Base-by-base conservation (phyloP, 2,329 filamentous ascomycete genomes). In the Aspergillus sergii region DNA sequence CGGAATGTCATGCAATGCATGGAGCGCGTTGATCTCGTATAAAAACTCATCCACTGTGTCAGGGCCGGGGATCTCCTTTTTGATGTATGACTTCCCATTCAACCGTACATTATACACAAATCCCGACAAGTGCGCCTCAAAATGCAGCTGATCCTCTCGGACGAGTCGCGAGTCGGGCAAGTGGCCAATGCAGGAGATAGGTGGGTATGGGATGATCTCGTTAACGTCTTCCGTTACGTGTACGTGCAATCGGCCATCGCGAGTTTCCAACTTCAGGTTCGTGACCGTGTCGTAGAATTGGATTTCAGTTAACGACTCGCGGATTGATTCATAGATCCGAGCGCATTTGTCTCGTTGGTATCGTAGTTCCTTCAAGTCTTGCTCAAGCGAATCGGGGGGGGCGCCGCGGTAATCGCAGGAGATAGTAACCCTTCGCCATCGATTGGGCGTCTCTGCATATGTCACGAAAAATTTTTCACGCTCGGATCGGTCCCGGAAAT, bases 401-500 rank as follows among this genome's bases (percentile, higher is more conserved):
- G 93, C 90, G 73, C 91, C 83, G 63, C 93, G 89, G 78, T 98
- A 99, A 79, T 99, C 95, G 70, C 96, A 88, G 0, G 95, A 97
- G 34, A 99, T 89, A 3, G 95, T 98, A 57, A 99, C 91, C 57
- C 94, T 86, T 60, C 93, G 88, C 92, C 94, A 97, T 65, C 88
- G 83, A 66, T 87, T 90, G 5, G 92, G 89, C 55, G 86, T 86
- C 76, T 96, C 91, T 55, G 93, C 92, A 76, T 92, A 99, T 0
- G 95, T 98, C 66, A 99, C 89, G 77, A 98, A 99, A 82, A 98
- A 98, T 77, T 99, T 99, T 78, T 99, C 95, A 50, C 94, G 87
- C 71, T 92, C 91, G 14, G 94, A 96, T 72, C 91, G 90, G 79
- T 99, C 95, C 63, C 94, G 88, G 77, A 97, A 99, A 77, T 97